Conservation (phyloP, 2,329 filamentous ascomycete genomes). For the Thielaviopsis punctulata region DNA sequence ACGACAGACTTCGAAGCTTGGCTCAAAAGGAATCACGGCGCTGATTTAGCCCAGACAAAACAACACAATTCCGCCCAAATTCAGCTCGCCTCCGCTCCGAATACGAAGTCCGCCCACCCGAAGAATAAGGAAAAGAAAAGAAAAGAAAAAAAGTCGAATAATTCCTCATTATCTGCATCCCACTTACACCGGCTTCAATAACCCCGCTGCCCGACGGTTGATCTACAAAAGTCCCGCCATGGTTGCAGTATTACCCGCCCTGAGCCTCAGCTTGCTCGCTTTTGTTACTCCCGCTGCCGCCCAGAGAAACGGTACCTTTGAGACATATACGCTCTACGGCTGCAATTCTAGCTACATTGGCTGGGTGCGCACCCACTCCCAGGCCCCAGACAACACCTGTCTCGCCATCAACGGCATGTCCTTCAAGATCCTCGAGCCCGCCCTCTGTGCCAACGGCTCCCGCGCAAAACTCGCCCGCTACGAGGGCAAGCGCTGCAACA, state of each 20-base stretch:
- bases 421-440: slow-evolving; percentile 10
- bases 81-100: no score
- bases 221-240: neutral
- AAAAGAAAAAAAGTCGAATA: no score
- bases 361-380: slow-evolving; percentile 3
- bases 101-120: neutral
- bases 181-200: neutral
- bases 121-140: neutral
- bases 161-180: no score
- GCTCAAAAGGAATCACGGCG: no score
- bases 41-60: no score
- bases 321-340: slow-evolving; percentile 10
- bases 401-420: slow-evolving; percentile 11
- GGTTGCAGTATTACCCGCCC: neutral
- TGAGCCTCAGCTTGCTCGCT: neutral
- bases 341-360: slow-evolving; percentile 9
- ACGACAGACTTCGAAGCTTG: no score
- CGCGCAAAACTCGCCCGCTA: slow-evolving; percentile 13
- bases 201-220: neutral
- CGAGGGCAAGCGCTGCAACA: slow-evolving; percentile 12
- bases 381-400: slow-evolving; percentile 11
- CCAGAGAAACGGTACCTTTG: slow-evolving; percentile 11
- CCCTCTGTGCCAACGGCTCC: slow-evolving; percentile 12
- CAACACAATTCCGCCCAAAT: no score
- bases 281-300: neutral